phyloP scores from a whole-genome alignment of 306 rosid genomes.

The Citrullus mucosospermus region DNA sequence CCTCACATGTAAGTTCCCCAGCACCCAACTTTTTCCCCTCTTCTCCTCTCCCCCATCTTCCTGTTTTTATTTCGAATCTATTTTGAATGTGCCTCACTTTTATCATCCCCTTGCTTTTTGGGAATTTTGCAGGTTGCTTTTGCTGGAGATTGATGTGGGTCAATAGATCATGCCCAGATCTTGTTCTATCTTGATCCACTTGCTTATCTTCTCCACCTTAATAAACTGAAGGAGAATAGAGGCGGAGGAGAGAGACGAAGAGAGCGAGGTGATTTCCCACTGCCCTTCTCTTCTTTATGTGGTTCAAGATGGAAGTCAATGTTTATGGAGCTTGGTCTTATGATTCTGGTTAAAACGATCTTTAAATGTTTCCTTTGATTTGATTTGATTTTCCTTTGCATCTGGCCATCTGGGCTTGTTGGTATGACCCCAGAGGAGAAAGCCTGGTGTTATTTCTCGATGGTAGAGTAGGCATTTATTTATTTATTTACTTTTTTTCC shows the following conservation, averaged over 20 bases:
- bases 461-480: background rate
- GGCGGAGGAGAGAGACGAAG: slow-evolving; percentile 11
- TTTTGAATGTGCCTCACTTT: slow-evolving; percentile 19
- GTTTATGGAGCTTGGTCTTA: slow-evolving; percentile 16
- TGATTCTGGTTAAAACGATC: background rate
- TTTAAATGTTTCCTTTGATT: background rate
- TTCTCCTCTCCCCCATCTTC: background rate
- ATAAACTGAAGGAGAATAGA: slow-evolving; percentile 10
- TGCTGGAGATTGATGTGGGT: slow-evolving; percentile 26
- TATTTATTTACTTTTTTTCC: background rate
- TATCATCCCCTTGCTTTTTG: slow-evolving; percentile 11
- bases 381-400: slow-evolving; percentile 12
- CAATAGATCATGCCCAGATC: slow-evolving; percentile 76
- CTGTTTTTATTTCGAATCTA: slow-evolving; percentile 2
- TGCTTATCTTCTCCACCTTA: slow-evolving; percentile 16
- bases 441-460: slow-evolving; percentile 5
- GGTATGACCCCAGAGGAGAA: slow-evolving; percentile 13
- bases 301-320: slow-evolving; percentile 37
- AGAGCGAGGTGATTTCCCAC: slow-evolving; percentile 23
- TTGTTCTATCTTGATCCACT: slow-evolving; percentile 41
- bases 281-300: slow-evolving; percentile 12
- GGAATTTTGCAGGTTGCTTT: slow-evolving; percentile 22
- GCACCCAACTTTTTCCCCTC: slow-evolving; percentile 3
- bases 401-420: slow-evolving; percentile 20
- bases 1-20: background rate